Conservation (phyloP, 2,329 filamentous ascomycete species). For the Annulohypoxylon truncatum region DNA sequence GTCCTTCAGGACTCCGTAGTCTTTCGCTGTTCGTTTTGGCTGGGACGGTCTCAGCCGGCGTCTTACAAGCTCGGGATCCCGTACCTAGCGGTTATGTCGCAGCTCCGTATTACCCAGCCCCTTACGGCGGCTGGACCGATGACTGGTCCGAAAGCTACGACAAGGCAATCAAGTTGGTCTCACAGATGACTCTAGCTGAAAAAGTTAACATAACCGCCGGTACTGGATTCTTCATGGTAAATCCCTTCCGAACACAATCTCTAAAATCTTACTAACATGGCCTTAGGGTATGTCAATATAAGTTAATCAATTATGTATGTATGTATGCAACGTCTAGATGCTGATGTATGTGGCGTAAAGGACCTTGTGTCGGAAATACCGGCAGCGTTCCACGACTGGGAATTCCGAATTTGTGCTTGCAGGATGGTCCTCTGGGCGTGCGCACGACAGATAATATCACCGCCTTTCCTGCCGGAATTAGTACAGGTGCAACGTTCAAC, state of each 20-base stretch:
- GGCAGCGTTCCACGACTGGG: conserved; percentile 77
- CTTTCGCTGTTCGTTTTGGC: conserved; percentile 43
- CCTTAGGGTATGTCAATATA: conserved; percentile 35
- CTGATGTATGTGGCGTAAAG: conserved; percentile 43
- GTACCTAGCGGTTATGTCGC: conserved; percentile 56
- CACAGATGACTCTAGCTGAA: conserved; percentile 81
- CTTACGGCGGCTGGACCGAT: conserved; percentile 75
- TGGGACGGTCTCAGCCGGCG: conserved; percentile 35
- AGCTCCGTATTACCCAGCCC: conserved; percentile 77
- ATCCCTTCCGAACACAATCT: conserved; percentile 41
- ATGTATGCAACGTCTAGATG: background rate
- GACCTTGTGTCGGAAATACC: conserved; percentile 80
- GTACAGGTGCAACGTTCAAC: conserved; percentile 78
- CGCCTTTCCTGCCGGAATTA: conserved; percentile 83
- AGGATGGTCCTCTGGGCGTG: conserved; percentile 78
- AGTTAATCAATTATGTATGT: background rate
- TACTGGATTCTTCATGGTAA: conserved; percentile 76
- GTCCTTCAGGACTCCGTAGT: conserved; percentile 42
- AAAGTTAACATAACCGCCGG: conserved; percentile 83
- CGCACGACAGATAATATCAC: conserved; percentile 80
- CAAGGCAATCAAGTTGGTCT: conserved; percentile 75
- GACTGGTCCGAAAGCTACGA: conserved; percentile 77
- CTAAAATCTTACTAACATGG: conserved; percentile 8
- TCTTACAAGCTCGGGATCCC: conserved; percentile 43
- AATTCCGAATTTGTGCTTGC: conserved; percentile 77